Conservation (phyloP, 345 rosid species). For the Acer negundo region DNA sequence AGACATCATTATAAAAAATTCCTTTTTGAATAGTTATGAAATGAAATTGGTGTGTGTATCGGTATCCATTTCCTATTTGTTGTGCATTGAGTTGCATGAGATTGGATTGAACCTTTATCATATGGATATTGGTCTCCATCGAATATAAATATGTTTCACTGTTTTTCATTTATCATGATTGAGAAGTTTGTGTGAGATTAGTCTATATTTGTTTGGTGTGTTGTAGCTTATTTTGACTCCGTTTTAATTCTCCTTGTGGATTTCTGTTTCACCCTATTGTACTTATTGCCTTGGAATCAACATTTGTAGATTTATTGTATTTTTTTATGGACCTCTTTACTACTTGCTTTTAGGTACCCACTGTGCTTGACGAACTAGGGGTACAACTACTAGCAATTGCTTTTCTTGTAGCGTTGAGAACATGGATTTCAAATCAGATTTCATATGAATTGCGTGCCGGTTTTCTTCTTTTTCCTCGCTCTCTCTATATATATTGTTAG, state of each 20-base stretch:
- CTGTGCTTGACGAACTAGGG: slow-evolving; percentile 89
- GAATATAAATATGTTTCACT: too few species aligned
- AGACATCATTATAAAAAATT: background rate
- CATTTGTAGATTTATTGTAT: too few species aligned
- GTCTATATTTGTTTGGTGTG: background rate
- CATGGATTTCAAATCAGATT: slow-evolving; percentile 91
- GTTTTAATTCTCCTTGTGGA: too few species aligned
- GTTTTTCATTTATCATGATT: background rate
- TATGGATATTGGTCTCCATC: background rate
- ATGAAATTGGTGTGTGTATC: background rate
- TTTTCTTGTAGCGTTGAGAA: slow-evolving; percentile 85
- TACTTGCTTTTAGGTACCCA: slow-evolving; percentile 74
- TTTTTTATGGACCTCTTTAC: too few species aligned
- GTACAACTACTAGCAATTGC: slow-evolving; percentile 83
- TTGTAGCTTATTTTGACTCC: too few species aligned
- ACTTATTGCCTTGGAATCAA: too few species aligned
- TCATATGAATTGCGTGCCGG: too few species aligned
- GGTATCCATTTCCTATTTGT: background rate
- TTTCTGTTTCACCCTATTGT: background rate
- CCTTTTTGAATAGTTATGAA: background rate
- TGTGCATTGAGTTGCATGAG: background rate
- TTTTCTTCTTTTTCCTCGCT: too few species aligned
- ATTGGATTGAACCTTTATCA: background rate
- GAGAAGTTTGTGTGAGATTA: background rate
- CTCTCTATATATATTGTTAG: too few species aligned